Evolutionary conservation across 768 basidiomycete species (phyloP).

Genomic region (Tephrocybe sp.): DNA sequence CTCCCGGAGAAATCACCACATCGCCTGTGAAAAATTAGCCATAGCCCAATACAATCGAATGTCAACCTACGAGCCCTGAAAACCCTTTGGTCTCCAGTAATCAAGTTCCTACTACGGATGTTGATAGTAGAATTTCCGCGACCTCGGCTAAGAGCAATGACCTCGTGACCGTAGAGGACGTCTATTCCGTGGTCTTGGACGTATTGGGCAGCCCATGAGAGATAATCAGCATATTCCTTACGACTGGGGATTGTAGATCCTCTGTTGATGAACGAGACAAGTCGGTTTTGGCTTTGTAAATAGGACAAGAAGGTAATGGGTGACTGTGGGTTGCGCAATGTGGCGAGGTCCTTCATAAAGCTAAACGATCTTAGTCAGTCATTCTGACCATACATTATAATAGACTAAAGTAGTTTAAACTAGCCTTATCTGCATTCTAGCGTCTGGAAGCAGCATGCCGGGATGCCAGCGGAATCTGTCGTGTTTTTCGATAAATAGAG

Average conservation of each 20-base stretch:
- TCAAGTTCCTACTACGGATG: conserved; percentile 34
- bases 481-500: conserved; percentile 51
- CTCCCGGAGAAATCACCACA: conserved; percentile 52
- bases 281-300: conserved; percentile 47
- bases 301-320: conserved; percentile 54
- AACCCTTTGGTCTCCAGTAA: conserved; percentile 32
- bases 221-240: conserved; percentile 55
- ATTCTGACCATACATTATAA: not conserved
- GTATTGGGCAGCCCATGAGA: conserved; percentile 48
- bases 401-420: not conserved
- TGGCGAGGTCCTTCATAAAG: conserved; percentile 56
- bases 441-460: conserved; percentile 52
- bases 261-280: conserved; percentile 54
- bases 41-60: not conserved
- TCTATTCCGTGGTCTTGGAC: conserved; percentile 43
- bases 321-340: conserved; percentile 49
- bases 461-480: conserved; percentile 53
- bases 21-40: conserved; percentile 31
- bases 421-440: conserved; percentile 55
- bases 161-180: conserved; percentile 46
- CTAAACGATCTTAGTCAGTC: conserved; percentile 20
- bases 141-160: conserved; percentile 37
- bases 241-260: conserved; percentile 51
- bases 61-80: conserved; percentile 38
- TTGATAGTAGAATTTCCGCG: conserved; percentile 29